Evolutionary conservation across 148 eudicot species (phyloP), one percentile per base, ranked within the genome.

Genomic region (Fallopia convolvulus): DNA sequence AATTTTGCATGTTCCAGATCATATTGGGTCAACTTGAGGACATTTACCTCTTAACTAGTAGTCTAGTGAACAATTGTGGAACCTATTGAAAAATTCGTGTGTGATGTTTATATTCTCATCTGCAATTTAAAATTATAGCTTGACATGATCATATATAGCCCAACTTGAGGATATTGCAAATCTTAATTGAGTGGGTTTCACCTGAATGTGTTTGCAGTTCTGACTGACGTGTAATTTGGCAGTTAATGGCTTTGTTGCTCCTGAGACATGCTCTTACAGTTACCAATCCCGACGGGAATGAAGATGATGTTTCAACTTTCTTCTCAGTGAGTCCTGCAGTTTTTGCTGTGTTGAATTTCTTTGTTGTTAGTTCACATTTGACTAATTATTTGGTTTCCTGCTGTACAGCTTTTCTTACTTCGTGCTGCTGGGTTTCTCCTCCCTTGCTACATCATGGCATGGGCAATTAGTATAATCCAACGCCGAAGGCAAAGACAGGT

Each of bases 401-500:
- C 46, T 55, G 30, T 40, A 74, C 90, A 92, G 97, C 90, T 90
- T 83, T 90, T 92, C 86, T 82, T 92, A 83, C 90, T 92, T 52
- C 91, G 94, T 56, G 92, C 89, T 76, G 94, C 90, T 84, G 92
- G 92, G 32, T 92, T 92, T 82, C 92, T 92, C 82, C 90, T 92
- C 58, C 94, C 97, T 20, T 92, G 97, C 84, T 92, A 92, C 85
- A 85, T 92, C 65, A 87, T 92, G 91, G 90, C 90, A 55, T 92
- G 97, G 94, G 97, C 90, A 75, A 87, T 92, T 70, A 88, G 94
- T 82, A 79, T 90, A 50, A 78, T 90, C 77, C 97, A 92, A 79
- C 90, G 87, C 21, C 82, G 94, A 70, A 90, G 94, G 79, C 89
- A 90, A 83, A 87, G 92, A 84, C 91, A 85, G 94, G 94, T 90